A percentile compares a stretch with the other conserved stretches of the same genome.
phyloP scores from a whole-genome alignment of 345 rosid species.

The Isatis tinctoria region DNA sequence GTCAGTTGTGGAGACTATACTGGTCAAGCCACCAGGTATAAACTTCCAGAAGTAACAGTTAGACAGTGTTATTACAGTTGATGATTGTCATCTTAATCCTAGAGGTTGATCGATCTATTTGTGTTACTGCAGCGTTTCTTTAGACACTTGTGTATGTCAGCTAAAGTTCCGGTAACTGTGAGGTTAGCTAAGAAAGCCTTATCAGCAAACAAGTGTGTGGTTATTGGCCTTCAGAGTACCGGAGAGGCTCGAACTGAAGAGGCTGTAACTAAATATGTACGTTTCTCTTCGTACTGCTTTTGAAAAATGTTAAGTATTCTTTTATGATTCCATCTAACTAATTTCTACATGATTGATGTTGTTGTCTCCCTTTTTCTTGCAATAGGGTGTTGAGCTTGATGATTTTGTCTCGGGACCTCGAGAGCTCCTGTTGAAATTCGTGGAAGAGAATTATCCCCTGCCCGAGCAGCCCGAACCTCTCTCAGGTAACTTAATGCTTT shows the following conservation, averaged over 20 bases:
- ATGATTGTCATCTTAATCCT: conserved; percentile 6
- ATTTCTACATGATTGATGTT: conserved; percentile 5
- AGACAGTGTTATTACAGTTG: conserved; percentile 5
- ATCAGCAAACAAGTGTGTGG: conserved; percentile 74
- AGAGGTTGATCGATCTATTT: conserved; percentile 8
- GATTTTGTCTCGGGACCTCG: conserved; percentile 99
- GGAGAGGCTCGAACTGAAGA: conserved; percentile 99
- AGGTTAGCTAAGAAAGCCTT: conserved; percentile 84
- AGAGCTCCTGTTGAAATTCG: conserved; percentile 92
- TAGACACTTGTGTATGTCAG: conserved; percentile 98
- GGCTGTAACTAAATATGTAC: conserved; percentile 96
- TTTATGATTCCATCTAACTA: conserved; percentile 8
- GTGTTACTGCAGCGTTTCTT: conserved; percentile 79
- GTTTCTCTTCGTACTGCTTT: conserved; percentile 24
- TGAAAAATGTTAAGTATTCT: neutral
- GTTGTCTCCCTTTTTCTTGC: conserved; percentile 9
- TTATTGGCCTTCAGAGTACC: conserved; percentile 97
- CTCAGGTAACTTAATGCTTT: conserved; percentile 43
- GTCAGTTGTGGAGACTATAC: conserved; percentile 96
- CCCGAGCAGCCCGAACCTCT: conserved; percentile 95
- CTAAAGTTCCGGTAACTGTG: conserved; percentile 93
- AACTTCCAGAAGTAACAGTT: neutral
- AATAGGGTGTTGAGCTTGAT: conserved; percentile 93
- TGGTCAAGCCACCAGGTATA: conserved; percentile 99
- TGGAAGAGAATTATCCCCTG: conserved; percentile 93